Base-by-base conservation (phyloP, 164 flowering plant genomes). In the Chimonanthus salicifolius region DNA sequence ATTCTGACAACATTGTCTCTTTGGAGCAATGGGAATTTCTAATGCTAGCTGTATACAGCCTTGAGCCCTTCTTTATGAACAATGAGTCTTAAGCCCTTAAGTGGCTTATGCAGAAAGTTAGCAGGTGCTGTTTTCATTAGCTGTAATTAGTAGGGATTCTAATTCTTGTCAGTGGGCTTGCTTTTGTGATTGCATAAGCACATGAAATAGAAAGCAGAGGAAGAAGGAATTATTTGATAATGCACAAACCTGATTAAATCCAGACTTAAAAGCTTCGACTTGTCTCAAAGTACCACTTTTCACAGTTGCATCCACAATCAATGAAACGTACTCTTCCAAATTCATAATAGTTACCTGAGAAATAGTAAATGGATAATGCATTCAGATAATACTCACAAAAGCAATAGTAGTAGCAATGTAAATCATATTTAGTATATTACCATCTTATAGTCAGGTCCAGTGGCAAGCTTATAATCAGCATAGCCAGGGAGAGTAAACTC, bases 401-500 rank as follows among this genome's bases (percentile, higher is more conserved):
- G 13, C 18, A 13, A 47, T 47, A 6, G n/a, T 45, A 5, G 11
- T 8, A 13, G 11, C 15, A 16, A 46, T 33, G 46, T 4, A 66
- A 48, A 66, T 33, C 3, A 6, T 48, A 66, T 45, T 15, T 54
- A n/a, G 5, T 54, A 54, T 54, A 43, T 77, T 76, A 95, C 98
- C 94, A 86, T 81, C 65, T 75, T 67, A 73, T 83, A 65, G 70
- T 83, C 85, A 64, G 68, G 54, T 7, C 73, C 84, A 47, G 87
- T 78, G 49, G 74, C 7, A 74, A 92, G 90, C 68, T 73, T 58
- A 75, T 87, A 90, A 76, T 92, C 92, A 66, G 95, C 87, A 86
- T 90, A 92, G 5, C 99, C 99, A 72, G 98, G 99, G 77, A 96
- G 88, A 62, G 92, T 81, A 82, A 94, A 96, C 79, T 94, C 94